Base-by-base conservation (phyloP, 2,329 filamentous ascomycete genomes). In the Fusarium chuoi region DNA sequence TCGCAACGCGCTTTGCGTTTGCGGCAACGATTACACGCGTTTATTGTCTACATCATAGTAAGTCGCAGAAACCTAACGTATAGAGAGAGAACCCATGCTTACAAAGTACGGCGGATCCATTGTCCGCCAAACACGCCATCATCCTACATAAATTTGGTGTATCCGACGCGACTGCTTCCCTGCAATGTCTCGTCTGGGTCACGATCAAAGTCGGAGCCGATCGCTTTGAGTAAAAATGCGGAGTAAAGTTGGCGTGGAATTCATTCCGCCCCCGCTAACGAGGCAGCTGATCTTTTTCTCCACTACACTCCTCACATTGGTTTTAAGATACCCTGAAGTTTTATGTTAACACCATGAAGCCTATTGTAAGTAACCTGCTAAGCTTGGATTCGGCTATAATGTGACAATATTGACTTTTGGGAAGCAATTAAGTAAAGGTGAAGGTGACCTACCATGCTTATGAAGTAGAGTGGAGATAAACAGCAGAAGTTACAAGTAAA, bases 1-100 rank as follows among this genome's bases (percentile, higher is more conserved):
- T 68, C 65, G 10, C 65, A 68, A 2, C 65, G 65, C 13, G 65
- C 65, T 14, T 68, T 68, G 17, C 65, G 65, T 14, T 68, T 68
- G 17, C 65, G 56, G 42, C 65, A 68, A 18, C 65, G 65, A 8
- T 68, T 68, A 11, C 65, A 68, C 5, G 65, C 65, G 46, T 68
- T 68, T 24, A 68, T 54, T 12, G 65, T 68, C 65, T 68, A 18
- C 5, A 22, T 1, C 12, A 11, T 36, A 12, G 58, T 26, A 14
- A 61, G 58, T n/a, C 7, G 26, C n/a, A 10, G n/a, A n/a, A n/a
- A n/a, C n/a, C 4, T 24, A n/a, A 5, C 12, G 7, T 26, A 30
- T 24, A 18, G 1, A 15, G 15, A 28, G 14, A 30, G 14, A 28
- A 33, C 2, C 13, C 14, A 20, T 18, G 20, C 62, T 20, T 68